Percentiles rank a stretch among this genome's conserved stretches.
Conservation (phyloP, 2,329 filamentous ascomycete genomes). For the Nothomitra cinnamomea region DNA sequence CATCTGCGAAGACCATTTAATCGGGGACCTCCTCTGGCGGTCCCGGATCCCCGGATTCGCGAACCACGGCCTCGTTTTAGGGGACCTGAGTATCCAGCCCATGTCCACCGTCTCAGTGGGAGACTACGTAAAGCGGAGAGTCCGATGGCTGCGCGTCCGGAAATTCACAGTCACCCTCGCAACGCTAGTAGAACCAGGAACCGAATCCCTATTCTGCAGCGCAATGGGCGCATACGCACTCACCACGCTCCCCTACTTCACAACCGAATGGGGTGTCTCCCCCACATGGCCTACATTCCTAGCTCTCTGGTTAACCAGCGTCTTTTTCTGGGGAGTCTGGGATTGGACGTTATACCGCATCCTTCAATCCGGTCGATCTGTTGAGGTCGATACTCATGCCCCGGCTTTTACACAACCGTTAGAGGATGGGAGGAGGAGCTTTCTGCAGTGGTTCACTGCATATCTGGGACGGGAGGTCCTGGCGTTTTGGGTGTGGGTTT, state of each 20-base stretch:
- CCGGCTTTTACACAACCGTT: constrained; percentile 48
- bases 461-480: constrained; percentile 75
- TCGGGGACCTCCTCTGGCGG: constrained; percentile 81
- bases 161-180: constrained; percentile 87
- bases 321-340: constrained; percentile 52
- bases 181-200: constrained; percentile 81
- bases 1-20: constrained; percentile 95
- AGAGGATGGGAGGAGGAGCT: constrained; percentile 24
- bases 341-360: constrained; percentile 60
- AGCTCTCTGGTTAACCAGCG: constrained; percentile 46
- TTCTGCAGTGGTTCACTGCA: constrained; percentile 58
- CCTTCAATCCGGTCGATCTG: constrained; percentile 54
- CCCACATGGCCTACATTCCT: constrained; percentile 52
- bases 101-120: constrained; percentile 62
- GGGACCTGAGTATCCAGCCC: constrained; percentile 80
- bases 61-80: constrained; percentile 71
- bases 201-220: constrained; percentile 75
- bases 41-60: constrained; percentile 40
- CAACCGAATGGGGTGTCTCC: constrained; percentile 32
- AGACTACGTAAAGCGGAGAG: constrained; percentile 64
- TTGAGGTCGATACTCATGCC: constrained; percentile 55
- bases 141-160: constrained; percentile 79
- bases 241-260: constrained; percentile 53
- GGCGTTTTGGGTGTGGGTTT: constrained; percentile 77
- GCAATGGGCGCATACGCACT: constrained; percentile 63